Evolutionary conservation across 2,329 filamentous ascomycete species (phyloP), one percentile per base, ranked within the genome.

Genomic region (Chaetothyriales sp.): DNA sequence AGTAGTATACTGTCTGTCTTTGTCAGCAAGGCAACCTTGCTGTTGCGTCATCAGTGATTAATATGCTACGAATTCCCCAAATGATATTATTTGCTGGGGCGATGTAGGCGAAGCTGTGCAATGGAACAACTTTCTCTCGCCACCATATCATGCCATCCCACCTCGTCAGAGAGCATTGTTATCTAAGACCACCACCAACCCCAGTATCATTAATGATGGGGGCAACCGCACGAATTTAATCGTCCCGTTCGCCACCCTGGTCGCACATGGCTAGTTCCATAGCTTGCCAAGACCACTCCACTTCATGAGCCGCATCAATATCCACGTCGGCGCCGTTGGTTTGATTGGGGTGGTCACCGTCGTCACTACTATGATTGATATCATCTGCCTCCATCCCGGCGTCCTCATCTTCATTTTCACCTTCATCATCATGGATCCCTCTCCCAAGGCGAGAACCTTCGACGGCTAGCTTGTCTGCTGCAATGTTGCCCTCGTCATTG

Each of bases 381-480:
- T 50, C 51, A 28, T 51, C 52, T 44, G 50, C 48, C 28, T 44
- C 49, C 18, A 18, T 45, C 43, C 44, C 48, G 18, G 18, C 40
- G 5, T 44, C 51, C 13, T 29, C 48, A 5, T 46, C 48, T 3
- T 33, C 28, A 4, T 43, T 43, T 3, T 33, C 28, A 4, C 25
- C 40, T 33, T 48, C 48, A 19, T 45, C 40, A 22, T 29, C 20
- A 50, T 15, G n/a, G 20, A 46, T 44, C 4, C 63, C 69, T 50
- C 60, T 64, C 40, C 57, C 65, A 10, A 28, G 48, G 58, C 69
- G 70, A 18, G 85, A 82, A 1, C 82, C 85, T 51, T 73, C 71
- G 33, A 87, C 83, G 1, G 89, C 89, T 55, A 95, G 71, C 54
- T 67, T 67, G 71, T 97, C 90, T 1, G 92, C 92, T 10, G 81